Evolutionary conservation across 768 basidiomycete genomes (phyloP).

Genomic region (Lentinula sp.): DNA sequence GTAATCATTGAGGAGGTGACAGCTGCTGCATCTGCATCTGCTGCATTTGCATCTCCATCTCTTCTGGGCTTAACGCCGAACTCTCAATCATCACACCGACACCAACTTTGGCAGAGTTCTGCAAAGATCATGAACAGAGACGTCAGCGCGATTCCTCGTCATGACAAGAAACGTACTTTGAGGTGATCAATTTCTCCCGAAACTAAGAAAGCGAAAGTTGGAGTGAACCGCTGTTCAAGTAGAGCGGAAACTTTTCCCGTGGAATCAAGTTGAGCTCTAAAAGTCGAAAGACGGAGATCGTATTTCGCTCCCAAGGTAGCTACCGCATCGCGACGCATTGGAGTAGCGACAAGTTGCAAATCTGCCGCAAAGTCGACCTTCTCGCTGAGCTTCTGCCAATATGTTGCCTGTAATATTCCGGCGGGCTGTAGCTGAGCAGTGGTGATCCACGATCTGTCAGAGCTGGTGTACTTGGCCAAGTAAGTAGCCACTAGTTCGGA

Average conservation of each 20-base stretch:
- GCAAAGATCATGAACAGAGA: constrained; percentile 7
- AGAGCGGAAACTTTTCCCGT: constrained; percentile 93
- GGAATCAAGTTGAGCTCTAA: constrained; percentile 92
- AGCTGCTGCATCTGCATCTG: constrained; percentile 3
- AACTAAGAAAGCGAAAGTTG: constrained; percentile 90
- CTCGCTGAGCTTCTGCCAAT: constrained; percentile 94
- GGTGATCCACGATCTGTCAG: constrained; percentile 83
- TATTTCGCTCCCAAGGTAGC: constrained; percentile 96
- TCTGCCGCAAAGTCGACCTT: constrained; percentile 98
- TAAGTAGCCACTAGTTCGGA: constrained; percentile 71
- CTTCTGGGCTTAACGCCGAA: constrained; percentile 72
- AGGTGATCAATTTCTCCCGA: constrained; percentile 98
- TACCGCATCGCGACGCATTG: constrained; percentile 80
- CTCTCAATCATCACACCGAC: constrained; percentile 98
- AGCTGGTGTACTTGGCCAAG: constrained; percentile 71
- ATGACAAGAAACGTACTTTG: constrained; percentile 53
- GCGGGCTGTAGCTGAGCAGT: constrained; percentile 82
- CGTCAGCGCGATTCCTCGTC: neutral
- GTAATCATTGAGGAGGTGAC: neutral
- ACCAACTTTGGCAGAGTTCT: constrained; percentile 93
- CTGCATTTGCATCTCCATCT: constrained; percentile 44
- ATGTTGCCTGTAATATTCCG: constrained; percentile 84
- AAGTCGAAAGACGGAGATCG: constrained; percentile 89
- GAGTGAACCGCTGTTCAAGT: constrained; percentile 94
- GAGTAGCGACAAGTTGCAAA: constrained; percentile 73